Conservation (phyloP, 2,329 filamentous ascomycete genomes). For the Cladobotryum mycophilum region DNA sequence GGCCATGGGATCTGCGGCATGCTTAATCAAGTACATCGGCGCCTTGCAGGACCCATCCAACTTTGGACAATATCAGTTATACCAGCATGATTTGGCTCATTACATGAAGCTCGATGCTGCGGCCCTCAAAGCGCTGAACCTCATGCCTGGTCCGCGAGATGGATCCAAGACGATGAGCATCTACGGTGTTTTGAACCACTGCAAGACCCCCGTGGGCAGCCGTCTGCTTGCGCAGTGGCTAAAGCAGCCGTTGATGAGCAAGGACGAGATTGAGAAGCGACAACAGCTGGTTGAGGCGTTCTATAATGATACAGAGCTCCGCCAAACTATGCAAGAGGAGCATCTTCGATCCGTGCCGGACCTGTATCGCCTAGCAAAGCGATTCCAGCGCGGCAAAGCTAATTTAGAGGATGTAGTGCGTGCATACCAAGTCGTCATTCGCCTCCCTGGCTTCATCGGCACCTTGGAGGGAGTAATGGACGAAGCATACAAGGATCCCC, state of each 20-base stretch:
- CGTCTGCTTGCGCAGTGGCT: slow-evolving; percentile 90
- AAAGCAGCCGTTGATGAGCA: slow-evolving; percentile 93
- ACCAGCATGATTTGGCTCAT: slow-evolving; percentile 92
- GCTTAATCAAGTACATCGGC: slow-evolving; percentile 89
- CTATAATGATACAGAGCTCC: slow-evolving; percentile 82
- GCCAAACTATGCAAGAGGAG: slow-evolving; percentile 95
- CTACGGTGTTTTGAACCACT: slow-evolving; percentile 90
- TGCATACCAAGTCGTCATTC: slow-evolving; percentile 89
- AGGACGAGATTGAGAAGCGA: slow-evolving; percentile 79
- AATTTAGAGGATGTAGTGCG: slow-evolving; percentile 93
- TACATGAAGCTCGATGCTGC: slow-evolving; percentile 98
- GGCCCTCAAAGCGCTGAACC: slow-evolving; percentile 85
- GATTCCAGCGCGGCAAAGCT: slow-evolving; percentile 86
- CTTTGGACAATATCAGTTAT: slow-evolving; percentile 94
- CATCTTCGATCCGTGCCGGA: slow-evolving; percentile 91
- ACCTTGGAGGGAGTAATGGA: slow-evolving; percentile 94
- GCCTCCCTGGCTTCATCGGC: slow-evolving; percentile 81
- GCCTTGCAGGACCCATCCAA: slow-evolving; percentile 88
- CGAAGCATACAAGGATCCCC: slow-evolving; percentile 78
- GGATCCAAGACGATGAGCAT: slow-evolving; percentile 97
- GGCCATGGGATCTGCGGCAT: slow-evolving; percentile 90
- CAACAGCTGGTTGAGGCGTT: slow-evolving; percentile 96
- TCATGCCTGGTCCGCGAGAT: slow-evolving; percentile 93
- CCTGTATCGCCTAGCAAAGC: slow-evolving; percentile 86
- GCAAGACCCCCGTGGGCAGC: slow-evolving; percentile 92